Evolutionary conservation across 108 stramenopile genomes (phyloP), one percentile per base, ranked within the genome.

Genomic region (Nitzschia putrida): DNA sequence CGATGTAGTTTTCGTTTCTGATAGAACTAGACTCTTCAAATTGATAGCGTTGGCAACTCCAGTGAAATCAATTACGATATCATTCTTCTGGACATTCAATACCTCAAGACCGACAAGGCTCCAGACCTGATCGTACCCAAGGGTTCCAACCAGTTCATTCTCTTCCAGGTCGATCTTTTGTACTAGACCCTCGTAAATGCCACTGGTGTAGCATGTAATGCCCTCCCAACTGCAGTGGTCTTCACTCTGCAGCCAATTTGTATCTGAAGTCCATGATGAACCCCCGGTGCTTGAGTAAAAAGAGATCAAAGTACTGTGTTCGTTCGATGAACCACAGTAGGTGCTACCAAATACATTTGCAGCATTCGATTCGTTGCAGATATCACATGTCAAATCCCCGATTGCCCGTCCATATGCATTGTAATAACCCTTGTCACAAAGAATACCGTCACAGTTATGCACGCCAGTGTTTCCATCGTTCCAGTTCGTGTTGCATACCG

Each of bases 371-470:
- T 78, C 80, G 52, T 80, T 64, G 47, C 87, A 89, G 14, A 57
- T 39, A 22, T 68, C 54, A 60, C 87, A 92, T 0, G 68, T 38
- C 20, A 66, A 39, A 39, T 64, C 79, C 0, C 66, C 68, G n/a
- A 71, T 73, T 26, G 81, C 84, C 22, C 86, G 76, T 38, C 91
- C 91, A 39, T 72, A 82, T 18, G 79, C 65, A 54, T 83, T 81
- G 68, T 77, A 92, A 9, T 65, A 80, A 12, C 86, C 85, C 10
- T 61, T 47, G 10, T 74, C 81, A 69, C 91, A 92, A 20, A 92
- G 57, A 53, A 92, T 84, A 1, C 82, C 87, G 66, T 89, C 85
- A 52, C 91, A 92, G 8, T 71, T 73, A 68, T 80, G 80, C 0
- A 60, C 64, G 52, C 59, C 66, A 54, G 80, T 75, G 34, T 82